These are phyloP conservation scores for Trichoderma lentiforme DNA, from an alignment of 2,329 filamentous ascomycete genomes.

Conservation along the genomic window DNA sequence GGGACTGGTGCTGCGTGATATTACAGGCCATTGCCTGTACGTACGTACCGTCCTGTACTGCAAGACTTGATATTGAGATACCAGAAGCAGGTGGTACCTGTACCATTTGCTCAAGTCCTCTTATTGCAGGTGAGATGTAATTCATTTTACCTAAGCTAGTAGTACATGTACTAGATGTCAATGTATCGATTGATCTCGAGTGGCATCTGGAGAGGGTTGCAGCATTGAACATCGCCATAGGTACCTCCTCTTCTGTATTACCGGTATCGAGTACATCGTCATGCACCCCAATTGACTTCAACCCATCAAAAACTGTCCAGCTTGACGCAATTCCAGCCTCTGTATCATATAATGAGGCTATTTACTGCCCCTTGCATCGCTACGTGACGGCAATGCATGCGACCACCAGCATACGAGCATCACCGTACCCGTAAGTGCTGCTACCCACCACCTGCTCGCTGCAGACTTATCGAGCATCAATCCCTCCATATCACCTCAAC, in stretches of 20 bases:
- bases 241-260: background rate
- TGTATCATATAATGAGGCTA: background rate
- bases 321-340: background rate
- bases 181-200: background rate
- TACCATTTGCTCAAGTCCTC: background rate
- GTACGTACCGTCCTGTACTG: background rate
- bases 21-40: background rate
- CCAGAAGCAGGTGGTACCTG: background rate
- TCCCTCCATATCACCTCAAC: background rate
- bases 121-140: background rate
- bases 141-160: background rate
- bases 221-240: background rate
- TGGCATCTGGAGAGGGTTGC: background rate
- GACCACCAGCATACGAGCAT: background rate
- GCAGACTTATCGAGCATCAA: background rate
- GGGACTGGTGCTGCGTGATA: background rate
- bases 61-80: background rate
- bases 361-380: constrained; percentile 1
- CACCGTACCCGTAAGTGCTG: background rate
- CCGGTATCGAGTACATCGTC: background rate
- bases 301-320: background rate
- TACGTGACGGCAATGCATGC: constrained; percentile 1
- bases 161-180: background rate
- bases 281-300: background rate
- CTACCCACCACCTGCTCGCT: background rate